Base-by-base conservation (phyloP, 2,329 filamentous ascomycete genomes). In the Aspergillus sp. region DNA sequence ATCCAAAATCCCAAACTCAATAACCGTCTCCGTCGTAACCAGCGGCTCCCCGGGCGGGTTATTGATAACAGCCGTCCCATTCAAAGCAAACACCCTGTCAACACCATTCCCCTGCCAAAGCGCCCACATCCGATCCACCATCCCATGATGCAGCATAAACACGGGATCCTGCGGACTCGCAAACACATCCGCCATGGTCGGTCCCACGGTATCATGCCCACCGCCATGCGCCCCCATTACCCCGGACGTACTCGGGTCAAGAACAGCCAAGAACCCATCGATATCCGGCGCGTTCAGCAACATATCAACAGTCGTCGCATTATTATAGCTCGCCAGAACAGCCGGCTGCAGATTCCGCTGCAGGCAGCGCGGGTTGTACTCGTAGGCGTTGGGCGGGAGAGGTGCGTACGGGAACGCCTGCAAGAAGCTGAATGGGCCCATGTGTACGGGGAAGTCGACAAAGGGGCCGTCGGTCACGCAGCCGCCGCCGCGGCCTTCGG, bases 381-480 rank as follows among this genome's bases (percentile, higher is more conserved):
- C 31, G 5, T 43, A 67, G 3, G 57, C 52, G 17, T 49, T 41
- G 1, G 46, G n/a, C 0, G 61, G 59, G 3, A 64, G 47, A 2
- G 38, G 15, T 0, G 25, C 51, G 28, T 64, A 58, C 7, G 57
- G 11, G 19, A 57, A 38, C 3, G 43, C 51, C 13, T 28, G 50
- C 3, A 28, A 25, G 11, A 50, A 17, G 3, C 13, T 34, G 51
- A 66, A 55, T n/a, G 62, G 64, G 11, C 57, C 62, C 3, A 68
- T 17, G 52, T 66, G 54, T 3, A 60, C 25, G 11, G 51, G 9
- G 31, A 52, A 64, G 59, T 59, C 43, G 1, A 28, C 49, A 41
- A 68, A 63, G 22, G 66, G 66, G 6, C 66, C 66, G 13, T 47
- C n/a, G 2, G 17, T 52, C 1, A 68, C 54, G 48, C 66, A 68